phyloP scores from a whole-genome alignment of 2,329 filamentous ascomycete genomes.

The Lachnellula suecica region DNA sequence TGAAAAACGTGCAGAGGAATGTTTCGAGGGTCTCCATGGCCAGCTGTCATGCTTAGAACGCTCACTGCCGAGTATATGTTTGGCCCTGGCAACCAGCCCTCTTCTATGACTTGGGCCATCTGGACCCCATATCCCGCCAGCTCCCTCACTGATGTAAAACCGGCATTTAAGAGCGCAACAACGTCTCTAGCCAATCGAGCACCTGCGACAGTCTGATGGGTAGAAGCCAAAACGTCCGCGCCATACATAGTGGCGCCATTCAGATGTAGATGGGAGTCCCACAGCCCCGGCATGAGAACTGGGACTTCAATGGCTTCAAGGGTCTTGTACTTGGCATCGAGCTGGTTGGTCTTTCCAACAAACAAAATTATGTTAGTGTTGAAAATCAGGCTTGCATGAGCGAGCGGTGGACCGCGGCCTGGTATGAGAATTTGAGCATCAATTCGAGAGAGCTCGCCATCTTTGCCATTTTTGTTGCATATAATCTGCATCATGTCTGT shows the following conservation, averaged over 20 bases:
- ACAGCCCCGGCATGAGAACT: constrained; percentile 50
- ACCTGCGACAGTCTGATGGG: not conserved
- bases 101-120: not conserved
- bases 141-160: not conserved
- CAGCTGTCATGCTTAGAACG: not conserved
- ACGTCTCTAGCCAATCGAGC: not conserved
- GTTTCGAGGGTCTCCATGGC: not conserved
- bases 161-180: not conserved
- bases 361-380: constrained; percentile 40
- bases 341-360: constrained; percentile 34
- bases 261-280: constrained; percentile 53
- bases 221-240: not conserved
- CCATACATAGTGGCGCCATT: constrained; percentile 28
- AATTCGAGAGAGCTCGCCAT: no score
- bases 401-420: constrained; percentile 43
- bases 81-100: not conserved
- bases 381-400: constrained; percentile 39
- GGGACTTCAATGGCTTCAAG: constrained; percentile 36
- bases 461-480: no score
- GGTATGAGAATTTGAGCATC: constrained; percentile 43
- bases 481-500: no score
- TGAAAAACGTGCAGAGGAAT: not conserved
- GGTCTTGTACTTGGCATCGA: constrained; percentile 34
- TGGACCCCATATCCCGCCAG: not conserved
- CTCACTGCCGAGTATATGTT: not conserved